Percentiles rank a stretch among this genome's conserved stretches.
Evolutionary conservation across 2,329 filamentous ascomycete genomes (phyloP).

Genomic region (Ascosphaera acerosa): DNA sequence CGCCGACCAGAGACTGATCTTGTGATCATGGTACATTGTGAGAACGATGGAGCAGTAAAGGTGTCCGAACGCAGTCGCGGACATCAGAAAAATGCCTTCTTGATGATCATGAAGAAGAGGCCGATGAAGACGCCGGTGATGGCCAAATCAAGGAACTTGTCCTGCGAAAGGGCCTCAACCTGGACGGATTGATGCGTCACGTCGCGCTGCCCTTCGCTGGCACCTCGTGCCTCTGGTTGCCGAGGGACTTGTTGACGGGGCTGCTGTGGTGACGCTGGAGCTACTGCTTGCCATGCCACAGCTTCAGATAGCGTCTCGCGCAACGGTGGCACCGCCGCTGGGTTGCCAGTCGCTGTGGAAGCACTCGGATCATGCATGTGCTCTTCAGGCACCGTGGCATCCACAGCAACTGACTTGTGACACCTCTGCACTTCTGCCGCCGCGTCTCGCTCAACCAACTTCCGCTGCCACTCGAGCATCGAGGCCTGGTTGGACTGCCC

Average conservation of each 20-base stretch:
- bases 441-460: conserved; percentile 18
- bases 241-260: not conserved
- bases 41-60: too few relatives aligned
- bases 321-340: not conserved
- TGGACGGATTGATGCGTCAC: conserved; percentile 4
- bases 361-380: not conserved
- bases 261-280: not conserved
- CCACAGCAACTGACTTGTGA: not conserved
- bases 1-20: too few relatives aligned
- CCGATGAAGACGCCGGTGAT: conserved; percentile 49
- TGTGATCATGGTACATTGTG: too few relatives aligned
- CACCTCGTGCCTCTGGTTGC: not conserved
- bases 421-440: conserved; percentile 19
- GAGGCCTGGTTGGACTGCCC: conserved; percentile 44
- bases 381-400: not conserved
- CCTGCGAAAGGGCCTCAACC: conserved; percentile 17
- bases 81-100: conserved; percentile 15
- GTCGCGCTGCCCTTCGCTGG: conserved; percentile 1
- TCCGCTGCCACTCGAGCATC: conserved; percentile 41
- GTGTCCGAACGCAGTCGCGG: too few relatives aligned
- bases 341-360: not conserved
- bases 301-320: conserved; percentile 2
- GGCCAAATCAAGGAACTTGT: conserved; percentile 55
- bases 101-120: conserved; percentile 41
- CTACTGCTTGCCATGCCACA: too few relatives aligned